phyloP scores from a whole-genome alignment of 1,284 basidiomycete genomes.

The Ustilago cynodontis region DNA sequence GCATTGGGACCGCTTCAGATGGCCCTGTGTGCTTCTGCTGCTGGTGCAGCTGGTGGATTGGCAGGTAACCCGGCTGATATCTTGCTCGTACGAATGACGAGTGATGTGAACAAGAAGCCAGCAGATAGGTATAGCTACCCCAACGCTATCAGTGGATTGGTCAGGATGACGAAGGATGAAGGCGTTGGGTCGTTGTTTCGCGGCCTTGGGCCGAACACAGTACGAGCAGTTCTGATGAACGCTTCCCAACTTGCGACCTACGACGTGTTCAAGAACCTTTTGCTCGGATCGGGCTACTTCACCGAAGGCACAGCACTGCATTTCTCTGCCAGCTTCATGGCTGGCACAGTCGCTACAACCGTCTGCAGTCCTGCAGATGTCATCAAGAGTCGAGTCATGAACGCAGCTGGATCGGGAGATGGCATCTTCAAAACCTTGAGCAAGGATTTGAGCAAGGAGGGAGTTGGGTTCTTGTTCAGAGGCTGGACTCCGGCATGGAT shows the following conservation, averaged over 20 bases:
- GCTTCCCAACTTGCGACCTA: constrained; percentile 70
- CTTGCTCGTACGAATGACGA: constrained; percentile 71
- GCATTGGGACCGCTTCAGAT: constrained; percentile 52
- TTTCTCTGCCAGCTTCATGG: constrained; percentile 72
- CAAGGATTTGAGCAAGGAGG: constrained; percentile 67
- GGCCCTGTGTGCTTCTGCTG: constrained; percentile 57
- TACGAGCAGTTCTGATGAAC: constrained; percentile 74
- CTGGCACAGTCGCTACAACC: constrained; percentile 74
- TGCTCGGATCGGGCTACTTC: constrained; percentile 70
- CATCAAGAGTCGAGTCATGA: constrained; percentile 73
- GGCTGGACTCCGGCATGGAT: constrained; percentile 75
- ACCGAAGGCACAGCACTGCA: constrained; percentile 72
- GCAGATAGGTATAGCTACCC: constrained; percentile 65
- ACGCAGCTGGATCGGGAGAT: constrained; percentile 41
- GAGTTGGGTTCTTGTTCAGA: constrained; percentile 73
- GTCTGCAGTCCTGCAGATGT: constrained; percentile 70
- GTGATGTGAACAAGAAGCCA: constrained; percentile 68
- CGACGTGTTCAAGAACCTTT: constrained; percentile 73
- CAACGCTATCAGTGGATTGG: constrained; percentile 72
- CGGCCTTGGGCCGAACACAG: constrained; percentile 73
- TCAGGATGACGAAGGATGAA: constrained; percentile 72
- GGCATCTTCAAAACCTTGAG: constrained; percentile 51
- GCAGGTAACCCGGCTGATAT: constrained; percentile 73
- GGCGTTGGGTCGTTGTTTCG: constrained; percentile 71
- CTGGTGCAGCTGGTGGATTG: constrained; percentile 64